These are phyloP conservation scores for Lichina pygmaea DNA, from an alignment of 495 filamentous ascomycete species.

Conservation along the genomic window DNA sequence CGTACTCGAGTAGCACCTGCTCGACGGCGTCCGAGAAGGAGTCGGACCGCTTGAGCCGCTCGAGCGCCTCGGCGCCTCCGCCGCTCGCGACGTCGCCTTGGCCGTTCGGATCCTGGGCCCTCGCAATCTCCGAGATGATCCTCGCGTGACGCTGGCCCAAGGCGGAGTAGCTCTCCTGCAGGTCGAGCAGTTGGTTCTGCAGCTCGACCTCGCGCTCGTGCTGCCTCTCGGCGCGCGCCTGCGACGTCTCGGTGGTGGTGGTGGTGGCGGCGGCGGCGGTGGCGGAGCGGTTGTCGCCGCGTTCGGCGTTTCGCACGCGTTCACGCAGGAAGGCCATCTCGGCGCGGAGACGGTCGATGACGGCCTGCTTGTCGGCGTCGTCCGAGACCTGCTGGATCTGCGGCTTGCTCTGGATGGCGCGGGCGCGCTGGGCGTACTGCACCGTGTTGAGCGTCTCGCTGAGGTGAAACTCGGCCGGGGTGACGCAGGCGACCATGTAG, in stretches of 20 bases:
- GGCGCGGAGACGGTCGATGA: slow-evolving; percentile 81
- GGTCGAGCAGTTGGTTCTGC: slow-evolving; percentile 78
- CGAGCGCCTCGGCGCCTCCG: slow-evolving; percentile 64
- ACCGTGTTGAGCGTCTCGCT: slow-evolving; percentile 97
- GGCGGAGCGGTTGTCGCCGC: slow-evolving; percentile 23
- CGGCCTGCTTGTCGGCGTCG: slow-evolving; percentile 80
- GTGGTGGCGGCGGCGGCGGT: slow-evolving; percentile 9
- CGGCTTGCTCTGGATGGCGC: slow-evolving; percentile 92
- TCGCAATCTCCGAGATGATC: slow-evolving; percentile 81
- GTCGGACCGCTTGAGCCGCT: slow-evolving; percentile 76
- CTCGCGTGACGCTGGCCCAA: slow-evolving; percentile 80
- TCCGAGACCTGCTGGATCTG: slow-evolving; percentile 77
- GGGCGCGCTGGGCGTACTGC: slow-evolving; percentile 76
- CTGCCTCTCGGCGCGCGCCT: slow-evolving; percentile 48
- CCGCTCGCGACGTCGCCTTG: slow-evolving; percentile 25
- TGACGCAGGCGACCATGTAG: slow-evolving; percentile 98
- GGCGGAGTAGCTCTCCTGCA: slow-evolving; percentile 83
- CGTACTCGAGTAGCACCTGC: slow-evolving; percentile 87
- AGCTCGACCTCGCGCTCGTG: slow-evolving; percentile 72
- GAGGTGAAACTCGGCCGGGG: slow-evolving; percentile 84
- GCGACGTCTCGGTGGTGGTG: slow-evolving; percentile 20
- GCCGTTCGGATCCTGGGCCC: slow-evolving; percentile 18
- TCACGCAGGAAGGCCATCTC: slow-evolving; percentile 87
- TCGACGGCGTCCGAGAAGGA: slow-evolving; percentile 89
- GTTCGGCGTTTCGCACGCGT: slow-evolving; percentile 53